Evolutionary conservation across 768 basidiomycete genomes (phyloP), one percentile per base, ranked within the genome.

Genomic region (Cystofilobasidium macerans): DNA sequence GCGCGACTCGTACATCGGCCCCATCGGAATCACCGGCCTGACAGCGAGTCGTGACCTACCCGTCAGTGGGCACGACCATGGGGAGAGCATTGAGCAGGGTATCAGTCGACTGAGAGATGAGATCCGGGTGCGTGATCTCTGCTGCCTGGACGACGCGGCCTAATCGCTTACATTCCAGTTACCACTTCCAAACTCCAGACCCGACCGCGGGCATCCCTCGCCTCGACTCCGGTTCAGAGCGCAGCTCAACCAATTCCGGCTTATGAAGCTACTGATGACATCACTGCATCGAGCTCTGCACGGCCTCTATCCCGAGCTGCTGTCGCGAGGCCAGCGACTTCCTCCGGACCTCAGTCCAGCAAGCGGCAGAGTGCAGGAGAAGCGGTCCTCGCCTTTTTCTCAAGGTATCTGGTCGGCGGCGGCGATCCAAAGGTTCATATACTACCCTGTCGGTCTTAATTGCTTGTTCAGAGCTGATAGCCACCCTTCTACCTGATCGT

Each of bases 1-100:
- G 16, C 48, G 48, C 24, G 48, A 51, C 48, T 51, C 48, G 48
- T 51, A 51, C 48, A 51, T 51, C 28, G 48, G 48, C 24, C 48
- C 48, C 6, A 24, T 51, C 48, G 48, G 48, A 8, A 51, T 51
- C 48, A 24, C 22, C 7, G 48, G 48, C 6, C 48, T 51, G n/a
- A 20, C n/a, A 2, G n/a, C 48, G 48, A 51, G 48, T 24, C 24
- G 48, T 24, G 12, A 12, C 9, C 48, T 24, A 11, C 24, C 48
- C 11, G 24, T 26, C 48, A 26, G 12, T 12, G 24, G 4, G 5
- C 6, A 9, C n/a, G 28, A 51, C 2, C n/a, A 51, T 24, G 12
- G 11, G 28, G 48, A 51, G 24, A 30, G 8, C 6, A 22, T 51
- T 3, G 28, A 30, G 48, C n/a, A 30, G 28, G 48, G 28, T 3